Evolutionary conservation across 2,329 filamentous ascomycete genomes (phyloP).

Genomic region (Pseudogymnoascus sp.): DNA sequence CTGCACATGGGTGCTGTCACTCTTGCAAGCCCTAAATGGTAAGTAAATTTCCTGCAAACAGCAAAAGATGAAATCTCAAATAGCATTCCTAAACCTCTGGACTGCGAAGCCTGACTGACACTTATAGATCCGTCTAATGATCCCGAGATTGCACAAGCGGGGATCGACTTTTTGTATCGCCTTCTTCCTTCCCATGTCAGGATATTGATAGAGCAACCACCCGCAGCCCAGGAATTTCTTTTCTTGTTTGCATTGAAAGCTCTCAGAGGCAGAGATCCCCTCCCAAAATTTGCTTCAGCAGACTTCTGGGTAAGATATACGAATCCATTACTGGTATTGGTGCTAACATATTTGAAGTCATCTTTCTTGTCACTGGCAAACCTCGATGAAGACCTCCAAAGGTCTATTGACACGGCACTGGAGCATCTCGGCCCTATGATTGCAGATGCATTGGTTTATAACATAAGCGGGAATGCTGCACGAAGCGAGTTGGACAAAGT

Average conservation of each 20-base stretch:
- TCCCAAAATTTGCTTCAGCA: conserved; percentile 68
- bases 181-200: conserved; percentile 54
- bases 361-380: conserved; percentile 39
- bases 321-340: background rate
- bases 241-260: conserved; percentile 68
- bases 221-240: conserved; percentile 54
- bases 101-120: conserved; percentile 11
- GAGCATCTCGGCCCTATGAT: conserved; percentile 55
- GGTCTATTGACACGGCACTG: conserved; percentile 44
- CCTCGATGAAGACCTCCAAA: conserved; percentile 38
- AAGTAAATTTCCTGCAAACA: conserved; percentile 20
- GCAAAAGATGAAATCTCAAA: background rate
- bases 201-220: conserved; percentile 54
- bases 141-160: conserved; percentile 64
- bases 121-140: conserved; percentile 53
- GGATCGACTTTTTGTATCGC: conserved; percentile 64
- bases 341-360: conserved; percentile 34
- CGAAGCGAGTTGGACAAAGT: conserved; percentile 68
- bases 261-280: conserved; percentile 62
- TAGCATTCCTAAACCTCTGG: background rate
- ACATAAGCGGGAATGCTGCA: conserved; percentile 61
- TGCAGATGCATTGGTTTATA: conserved; percentile 53
- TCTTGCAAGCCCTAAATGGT: conserved; percentile 59
- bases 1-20: conserved; percentile 54
- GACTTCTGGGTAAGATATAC: conserved; percentile 62